Evolutionary conservation across 129 eudicot genomes (phyloP), one percentile per base, ranked within the genome.

Genomic region (Flaveria trinervia): DNA sequence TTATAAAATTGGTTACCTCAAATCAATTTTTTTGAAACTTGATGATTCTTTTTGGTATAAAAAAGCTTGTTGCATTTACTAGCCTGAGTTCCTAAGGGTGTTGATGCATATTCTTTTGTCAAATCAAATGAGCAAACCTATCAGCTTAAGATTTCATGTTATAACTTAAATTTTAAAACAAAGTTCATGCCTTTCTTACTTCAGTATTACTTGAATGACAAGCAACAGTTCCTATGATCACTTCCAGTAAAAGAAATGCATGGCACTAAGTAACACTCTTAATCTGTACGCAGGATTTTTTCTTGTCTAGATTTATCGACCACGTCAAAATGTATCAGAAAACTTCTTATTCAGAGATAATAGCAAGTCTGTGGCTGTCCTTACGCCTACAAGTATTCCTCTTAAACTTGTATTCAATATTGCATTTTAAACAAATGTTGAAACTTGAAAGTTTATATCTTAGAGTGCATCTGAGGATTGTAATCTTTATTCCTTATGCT

Each of bases 331-430:
- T 81, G 78, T 94, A 94, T 82, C 98, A 94, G 81, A 82, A 85
- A 64, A 94, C 98, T 70, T 94, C 98, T 46, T 90, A 85, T 85
- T 82, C 97, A 30, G 98, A 94, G 79, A 71, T 73, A 71, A 85
- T 77, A 61, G 97, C 98, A 68, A 91, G 96, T 81, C 81, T 91
- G 73, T 94, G 97, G 98, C 98, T 94, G 62, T 94, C 98, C 71
- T 82, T 94, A 83, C 96, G 98, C 44, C 88, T 94, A 72, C 98
- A 94, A 91, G 98, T 92, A 75, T 74, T 78, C 72, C 65, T 79
- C 52, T 45, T 30, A 54, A 73, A 36, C 68, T 18, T 61, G 65
- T 9, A 74, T 16, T 55, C 10, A 7, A 49, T 74, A 54, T 22
- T 9, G 14, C 7, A 51, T 60, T n/a, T 18, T 61, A 26, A 60